Conservation (phyloP, 768 basidiomycete species). For the Boletales sp. region DNA sequence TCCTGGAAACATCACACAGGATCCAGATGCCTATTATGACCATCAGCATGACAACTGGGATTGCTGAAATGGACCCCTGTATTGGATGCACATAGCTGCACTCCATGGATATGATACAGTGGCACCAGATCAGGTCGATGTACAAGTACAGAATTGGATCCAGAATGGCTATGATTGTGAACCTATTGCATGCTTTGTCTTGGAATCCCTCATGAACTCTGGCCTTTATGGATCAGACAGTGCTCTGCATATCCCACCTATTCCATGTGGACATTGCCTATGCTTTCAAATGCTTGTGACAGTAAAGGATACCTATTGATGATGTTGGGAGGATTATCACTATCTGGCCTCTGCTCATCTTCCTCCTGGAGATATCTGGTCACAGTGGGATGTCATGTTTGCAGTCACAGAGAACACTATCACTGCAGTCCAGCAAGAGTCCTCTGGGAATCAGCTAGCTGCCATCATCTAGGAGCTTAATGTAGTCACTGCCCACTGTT, state of each 20-base stretch:
- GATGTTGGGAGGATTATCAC: too few species aligned
- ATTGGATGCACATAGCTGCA: background rate
- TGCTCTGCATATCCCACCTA: background rate
- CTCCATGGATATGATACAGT: background rate
- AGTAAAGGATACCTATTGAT: too few species aligned
- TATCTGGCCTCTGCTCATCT: too few species aligned
- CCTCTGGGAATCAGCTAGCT: too few species aligned
- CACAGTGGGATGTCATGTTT: too few species aligned
- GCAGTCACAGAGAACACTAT: too few species aligned
- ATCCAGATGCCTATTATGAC: too few species aligned
- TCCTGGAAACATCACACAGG: too few species aligned
- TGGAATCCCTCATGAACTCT: constrained; percentile 1
- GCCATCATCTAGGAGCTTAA: too few species aligned
- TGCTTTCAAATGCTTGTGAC: background rate
- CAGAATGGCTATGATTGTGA: constrained; percentile 7
- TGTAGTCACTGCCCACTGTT: too few species aligned
- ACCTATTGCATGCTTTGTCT: constrained; percentile 1
- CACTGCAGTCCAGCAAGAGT: too few species aligned
- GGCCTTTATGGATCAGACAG: background rate
- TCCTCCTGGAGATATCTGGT: too few species aligned
- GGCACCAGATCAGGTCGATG: background rate
- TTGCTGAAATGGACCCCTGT: background rate
- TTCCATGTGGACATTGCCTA: background rate
- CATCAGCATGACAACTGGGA: background rate
- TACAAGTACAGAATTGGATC: background rate